Evolutionary conservation across 306 rosid species (phyloP).

Genomic region (Styphnolobium japonicum): DNA sequence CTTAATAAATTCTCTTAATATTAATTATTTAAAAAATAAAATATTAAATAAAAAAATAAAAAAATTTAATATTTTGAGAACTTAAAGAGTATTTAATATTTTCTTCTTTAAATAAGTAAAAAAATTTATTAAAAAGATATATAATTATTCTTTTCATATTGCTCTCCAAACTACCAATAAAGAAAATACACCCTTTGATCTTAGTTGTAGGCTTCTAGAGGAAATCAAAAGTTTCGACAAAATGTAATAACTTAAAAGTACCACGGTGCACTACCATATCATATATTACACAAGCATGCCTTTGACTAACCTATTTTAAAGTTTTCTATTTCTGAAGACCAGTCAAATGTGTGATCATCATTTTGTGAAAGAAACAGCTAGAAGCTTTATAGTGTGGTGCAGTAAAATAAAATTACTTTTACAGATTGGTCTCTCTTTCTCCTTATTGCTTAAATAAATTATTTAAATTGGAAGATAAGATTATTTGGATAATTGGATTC

Average conservation of each 20-base stretch:
- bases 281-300: conserved; percentile 1
- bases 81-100: too few relatives aligned
- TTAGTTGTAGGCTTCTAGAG: neutral
- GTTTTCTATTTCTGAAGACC: neutral
- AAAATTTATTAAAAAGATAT: too few relatives aligned
- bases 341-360: conserved; percentile 15
- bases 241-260: neutral
- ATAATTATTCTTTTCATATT: too few relatives aligned
- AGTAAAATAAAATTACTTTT: neutral
- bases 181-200: neutral
- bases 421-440: neutral
- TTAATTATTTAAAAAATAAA: too few relatives aligned
- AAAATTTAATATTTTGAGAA: too few relatives aligned
- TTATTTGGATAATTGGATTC: neutral
- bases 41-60: too few relatives aligned
- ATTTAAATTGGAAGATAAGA: neutral
- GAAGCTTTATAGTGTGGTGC: neutral
- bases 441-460: neutral
- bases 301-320: conserved; percentile 23
- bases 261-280: neutral
- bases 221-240: neutral
- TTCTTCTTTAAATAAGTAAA: too few relatives aligned
- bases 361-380: neutral
- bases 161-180: neutral
- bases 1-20: too few relatives aligned